A percentile compares a stretch with the other conserved stretches of the same genome.
These are phyloP conservation scores for Trichomonas tenax DNA, from an alignment of 208 protist species.

Conservation along the genomic window DNA sequence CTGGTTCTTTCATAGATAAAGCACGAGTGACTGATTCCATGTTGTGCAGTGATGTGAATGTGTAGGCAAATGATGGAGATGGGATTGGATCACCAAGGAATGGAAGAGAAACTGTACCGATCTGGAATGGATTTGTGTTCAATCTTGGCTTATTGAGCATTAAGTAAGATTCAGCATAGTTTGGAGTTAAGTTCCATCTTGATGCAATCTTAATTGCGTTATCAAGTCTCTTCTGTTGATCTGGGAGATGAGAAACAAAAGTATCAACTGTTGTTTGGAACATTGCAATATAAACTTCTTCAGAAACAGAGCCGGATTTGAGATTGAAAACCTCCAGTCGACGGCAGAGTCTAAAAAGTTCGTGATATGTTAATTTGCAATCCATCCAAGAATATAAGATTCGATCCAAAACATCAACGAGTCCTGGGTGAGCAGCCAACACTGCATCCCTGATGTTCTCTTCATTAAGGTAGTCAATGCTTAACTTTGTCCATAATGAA, in stretches of 20 bases:
- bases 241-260: not conserved
- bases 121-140: not conserved
- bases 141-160: not conserved
- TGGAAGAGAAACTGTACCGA: not conserved
- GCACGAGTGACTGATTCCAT: conserved; percentile 63
- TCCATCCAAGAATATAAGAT: not conserved
- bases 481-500: not conserved
- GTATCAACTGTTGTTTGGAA: not conserved
- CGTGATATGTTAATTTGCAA: not conserved
- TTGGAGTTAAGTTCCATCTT: not conserved
- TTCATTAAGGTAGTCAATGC: not conserved
- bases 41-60: conserved; percentile 31
- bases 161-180: not conserved
- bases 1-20: not conserved
- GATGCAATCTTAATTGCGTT: not conserved
- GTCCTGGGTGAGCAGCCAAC: not conserved
- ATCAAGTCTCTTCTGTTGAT: not conserved
- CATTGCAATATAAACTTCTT: not conserved
- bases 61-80: not conserved
- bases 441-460: not conserved
- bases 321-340: not conserved
- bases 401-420: not conserved
- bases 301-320: not conserved
- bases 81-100: not conserved
- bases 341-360: not conserved